Base-by-base conservation (phyloP, 2,329 filamentous ascomycete species). In the Exophiala xenobiotica region DNA sequence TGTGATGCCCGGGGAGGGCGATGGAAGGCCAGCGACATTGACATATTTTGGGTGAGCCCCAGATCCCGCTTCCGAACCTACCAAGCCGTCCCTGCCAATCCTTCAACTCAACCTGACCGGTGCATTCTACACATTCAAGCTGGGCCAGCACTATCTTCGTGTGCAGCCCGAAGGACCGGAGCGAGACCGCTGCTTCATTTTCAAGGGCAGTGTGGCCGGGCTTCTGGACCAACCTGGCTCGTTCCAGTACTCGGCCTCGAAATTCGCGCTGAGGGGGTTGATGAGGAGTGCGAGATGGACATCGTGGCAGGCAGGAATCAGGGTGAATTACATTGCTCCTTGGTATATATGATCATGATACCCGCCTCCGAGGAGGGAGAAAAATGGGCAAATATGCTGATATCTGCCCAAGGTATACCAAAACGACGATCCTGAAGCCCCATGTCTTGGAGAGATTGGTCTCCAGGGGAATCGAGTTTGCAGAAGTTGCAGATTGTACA, bases 321-420 rank as follows among this genome's bases (percentile, higher is more conserved):
- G 70, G 0, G 62, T 72, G 2, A 71, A 71, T 46, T 46, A 67
- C 14, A 66, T 70, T 23, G 66, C 65, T 2, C 68, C 69, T 2
- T 70, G 67, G 68, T 35, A 43, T 20, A 8, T 12, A 14, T 12
- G 16, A 20, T 6, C 16, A 20, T 19, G 12, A 4, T 19, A 31
- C 14, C 11, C 3, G 3, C 27, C 8, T 9, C n/a, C n/a, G n/a
- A n/a, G n/a, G 8, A 14, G 4, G 3, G 27, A 4, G 27, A 31
- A 24, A 12, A 38, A 46, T 61, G 64, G 27, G n/a, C 23, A 33
- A 18, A 9, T 26, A n/a, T 31, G 24, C 20, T 24, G n/a, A 24
- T 19, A n/a, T 38, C 22, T 6, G 22, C 5, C 22, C n/a, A 12
- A 68, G 67, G 67, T 68, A 67, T 49, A 62, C 67, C 18, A 60